Conservation (phyloP, 768 basidiomycete species). For the Russula abietina region DNA sequence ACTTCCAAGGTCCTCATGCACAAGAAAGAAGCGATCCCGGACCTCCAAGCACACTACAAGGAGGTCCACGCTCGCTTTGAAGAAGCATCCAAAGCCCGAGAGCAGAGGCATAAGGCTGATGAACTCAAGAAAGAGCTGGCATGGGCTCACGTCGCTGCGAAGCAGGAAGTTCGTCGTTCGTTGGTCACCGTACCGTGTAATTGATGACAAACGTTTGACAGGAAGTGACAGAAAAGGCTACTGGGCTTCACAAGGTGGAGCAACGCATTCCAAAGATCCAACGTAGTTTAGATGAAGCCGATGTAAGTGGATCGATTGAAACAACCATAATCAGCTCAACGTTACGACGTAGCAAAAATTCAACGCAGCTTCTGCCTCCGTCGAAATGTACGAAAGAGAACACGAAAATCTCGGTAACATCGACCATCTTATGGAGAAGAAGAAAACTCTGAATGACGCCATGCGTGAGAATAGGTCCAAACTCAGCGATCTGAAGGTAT, state of each 20-base stretch:
- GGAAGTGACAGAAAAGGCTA: conserved; percentile 42
- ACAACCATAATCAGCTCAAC: not conserved
- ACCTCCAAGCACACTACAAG: conserved; percentile 53
- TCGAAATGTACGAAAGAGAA: conserved; percentile 38
- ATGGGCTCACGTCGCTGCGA: conserved; percentile 77
- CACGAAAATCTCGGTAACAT: conserved; percentile 41
- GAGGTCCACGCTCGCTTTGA: conserved; percentile 56
- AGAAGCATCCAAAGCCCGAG: conserved; percentile 68
- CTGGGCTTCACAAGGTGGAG: conserved; percentile 37
- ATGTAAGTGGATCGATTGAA: conserved; percentile 31
- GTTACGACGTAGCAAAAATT: conserved; percentile 31
- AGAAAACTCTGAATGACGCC: conserved; percentile 36
- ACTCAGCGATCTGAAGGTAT: conserved; percentile 37
- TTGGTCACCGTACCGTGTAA: not conserved
- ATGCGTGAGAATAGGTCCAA: conserved; percentile 49
- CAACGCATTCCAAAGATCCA: conserved; percentile 38
- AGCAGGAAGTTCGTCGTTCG: conserved; percentile 49
- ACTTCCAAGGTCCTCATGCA: conserved; percentile 59
- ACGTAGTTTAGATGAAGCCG: conserved; percentile 34
- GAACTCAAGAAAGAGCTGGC: conserved; percentile 76
- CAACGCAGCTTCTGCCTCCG: conserved; percentile 32
- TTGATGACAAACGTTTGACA: conserved; percentile 23
- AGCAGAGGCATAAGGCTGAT: conserved; percentile 60
- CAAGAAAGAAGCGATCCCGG: conserved; percentile 75
- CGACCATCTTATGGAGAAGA: conserved; percentile 39